phyloP scores from a whole-genome alignment of 2,329 filamentous ascomycete species.

The Aspergillus pseudotamarii region DNA sequence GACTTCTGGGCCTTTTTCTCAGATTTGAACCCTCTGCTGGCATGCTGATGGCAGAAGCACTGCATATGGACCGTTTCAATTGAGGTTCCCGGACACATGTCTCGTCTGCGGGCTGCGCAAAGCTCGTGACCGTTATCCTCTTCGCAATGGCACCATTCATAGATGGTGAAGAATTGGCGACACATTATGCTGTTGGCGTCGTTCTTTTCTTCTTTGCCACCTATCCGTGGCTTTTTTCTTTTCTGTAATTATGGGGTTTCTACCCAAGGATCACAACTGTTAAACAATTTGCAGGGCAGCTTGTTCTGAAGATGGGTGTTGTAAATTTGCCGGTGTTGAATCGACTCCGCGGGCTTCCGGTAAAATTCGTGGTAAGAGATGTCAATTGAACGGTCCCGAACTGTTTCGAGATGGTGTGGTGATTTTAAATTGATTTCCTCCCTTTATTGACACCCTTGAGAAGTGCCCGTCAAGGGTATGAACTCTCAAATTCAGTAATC shows the following conservation, averaged over 20 bases:
- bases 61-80: conserved; percentile 44
- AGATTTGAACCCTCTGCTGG: conserved; percentile 34
- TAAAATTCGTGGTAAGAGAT: background rate
- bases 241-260: conserved; percentile 1
- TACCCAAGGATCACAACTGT: background rate
- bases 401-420: background rate
- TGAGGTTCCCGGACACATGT: conserved; percentile 33
- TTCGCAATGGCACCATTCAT: conserved; percentile 44
- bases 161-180: conserved; percentile 40
- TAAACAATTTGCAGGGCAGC: background rate
- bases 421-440: background rate
- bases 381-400: background rate
- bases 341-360: conserved; percentile 24
- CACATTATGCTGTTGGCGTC: conserved; percentile 31
- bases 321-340: conserved; percentile 4
- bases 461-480: background rate
- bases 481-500: background rate
- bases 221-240: background rate
- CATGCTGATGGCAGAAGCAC: conserved; percentile 42
- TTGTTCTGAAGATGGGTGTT: background rate
- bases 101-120: conserved; percentile 31
- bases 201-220: background rate
- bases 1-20: conserved; percentile 34
- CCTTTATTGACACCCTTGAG: background rate
- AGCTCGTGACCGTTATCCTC: conserved; percentile 35